Evolutionary conservation across 768 basidiomycete genomes (phyloP).

Genomic region (Mycena latifolia): DNA sequence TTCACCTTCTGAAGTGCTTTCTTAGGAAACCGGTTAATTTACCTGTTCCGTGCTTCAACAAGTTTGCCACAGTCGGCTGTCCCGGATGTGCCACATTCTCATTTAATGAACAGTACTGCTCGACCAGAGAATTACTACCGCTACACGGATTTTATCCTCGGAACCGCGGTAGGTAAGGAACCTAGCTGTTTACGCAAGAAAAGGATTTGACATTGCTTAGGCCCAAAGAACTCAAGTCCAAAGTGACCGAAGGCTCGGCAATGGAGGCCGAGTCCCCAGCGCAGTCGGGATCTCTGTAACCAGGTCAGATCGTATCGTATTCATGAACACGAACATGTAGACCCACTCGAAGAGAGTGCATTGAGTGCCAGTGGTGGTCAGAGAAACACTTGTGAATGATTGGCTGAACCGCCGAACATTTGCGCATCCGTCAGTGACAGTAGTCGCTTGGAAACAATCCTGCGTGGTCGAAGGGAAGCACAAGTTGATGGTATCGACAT

Average conservation of each 20-base stretch:
- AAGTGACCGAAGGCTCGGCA: neutral
- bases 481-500: constrained; percentile 25
- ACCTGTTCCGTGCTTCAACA: too few relatives aligned
- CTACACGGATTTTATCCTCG: too few relatives aligned
- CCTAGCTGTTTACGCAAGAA: constrained; percentile 17
- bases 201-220: constrained; percentile 9
- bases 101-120: too few relatives aligned
- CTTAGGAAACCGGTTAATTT: too few relatives aligned
- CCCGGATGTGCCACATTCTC: too few relatives aligned
- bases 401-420: constrained; percentile 12
- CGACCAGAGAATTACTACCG: too few relatives aligned
- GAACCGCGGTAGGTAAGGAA: too few relatives aligned
- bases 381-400: constrained; percentile 2
- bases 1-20: too few relatives aligned
- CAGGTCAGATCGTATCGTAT: neutral
- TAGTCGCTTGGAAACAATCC: constrained; percentile 26
- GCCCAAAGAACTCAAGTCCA: constrained; percentile 1
- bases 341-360: constrained; percentile 31
- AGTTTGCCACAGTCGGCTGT: too few relatives aligned
- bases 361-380: constrained; percentile 23
- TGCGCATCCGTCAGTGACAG: constrained; percentile 25
- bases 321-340: neutral
- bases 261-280: constrained; percentile 1
- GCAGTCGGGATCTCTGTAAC: constrained; percentile 12
- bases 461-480: constrained; percentile 9